Conservation (phyloP, 305 asterid species). For the Lippia alba region DNA sequence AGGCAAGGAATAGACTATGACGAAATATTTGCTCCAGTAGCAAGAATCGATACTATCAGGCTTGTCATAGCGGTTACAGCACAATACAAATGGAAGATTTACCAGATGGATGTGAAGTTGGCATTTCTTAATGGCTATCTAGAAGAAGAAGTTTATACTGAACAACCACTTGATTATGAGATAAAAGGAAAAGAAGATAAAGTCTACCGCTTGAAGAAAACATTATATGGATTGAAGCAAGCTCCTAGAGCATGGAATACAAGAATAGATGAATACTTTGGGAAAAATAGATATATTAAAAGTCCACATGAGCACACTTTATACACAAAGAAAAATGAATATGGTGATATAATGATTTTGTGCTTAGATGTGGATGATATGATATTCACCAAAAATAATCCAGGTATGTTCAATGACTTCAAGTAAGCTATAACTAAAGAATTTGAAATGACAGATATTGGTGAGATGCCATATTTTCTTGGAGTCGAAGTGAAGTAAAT, state of each 20-base stretch:
- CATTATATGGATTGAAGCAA: neutral
- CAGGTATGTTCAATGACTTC: neutral
- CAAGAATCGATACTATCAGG: neutral
- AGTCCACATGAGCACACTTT: neutral
- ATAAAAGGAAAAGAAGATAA: neutral
- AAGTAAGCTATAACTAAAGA: neutral
- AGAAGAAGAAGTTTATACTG: neutral
- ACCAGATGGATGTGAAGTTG: neutral
- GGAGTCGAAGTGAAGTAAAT: neutral
- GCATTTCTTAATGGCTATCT: neutral
- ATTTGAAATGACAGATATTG: neutral
- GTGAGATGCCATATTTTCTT: neutral
- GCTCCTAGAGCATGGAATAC: neutral
- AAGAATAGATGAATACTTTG: neutral
- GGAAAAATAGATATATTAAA: no score
- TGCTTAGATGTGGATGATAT: neutral
- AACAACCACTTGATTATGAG: neutral
- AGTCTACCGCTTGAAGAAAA: neutral
- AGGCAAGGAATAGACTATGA: no score
- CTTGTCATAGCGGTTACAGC: neutral
- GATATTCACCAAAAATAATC: neutral
- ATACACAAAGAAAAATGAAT: neutral
- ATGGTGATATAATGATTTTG: neutral
- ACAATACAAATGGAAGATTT: neutral
- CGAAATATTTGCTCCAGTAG: neutral